Evolutionary conservation across 1,284 basidiomycete genomes (phyloP).

Genomic region (Leccinum fallax): DNA sequence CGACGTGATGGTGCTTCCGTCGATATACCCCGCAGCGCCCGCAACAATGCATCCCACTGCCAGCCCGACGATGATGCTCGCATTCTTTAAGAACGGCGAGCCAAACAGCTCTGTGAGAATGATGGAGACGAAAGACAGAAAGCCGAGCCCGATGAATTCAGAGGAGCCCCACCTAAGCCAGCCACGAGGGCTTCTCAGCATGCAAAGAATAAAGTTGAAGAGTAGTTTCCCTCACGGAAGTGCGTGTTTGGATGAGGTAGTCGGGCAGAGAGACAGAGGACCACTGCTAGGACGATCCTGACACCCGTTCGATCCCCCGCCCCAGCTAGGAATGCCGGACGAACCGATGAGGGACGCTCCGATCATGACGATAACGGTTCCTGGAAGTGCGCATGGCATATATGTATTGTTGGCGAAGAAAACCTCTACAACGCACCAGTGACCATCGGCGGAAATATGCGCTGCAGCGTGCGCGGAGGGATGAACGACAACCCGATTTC

Average conservation of each 20-base stretch:
- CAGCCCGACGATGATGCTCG: conserved; percentile 63
- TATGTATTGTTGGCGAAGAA: not conserved
- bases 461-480: conserved; percentile 61
- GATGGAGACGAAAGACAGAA: conserved; percentile 79
- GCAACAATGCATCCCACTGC: conserved; percentile 78
- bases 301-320: conserved; percentile 67
- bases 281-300: conserved; percentile 58
- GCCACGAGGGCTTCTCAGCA: not conserved
- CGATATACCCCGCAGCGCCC: conserved; percentile 77
- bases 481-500: conserved; percentile 81
- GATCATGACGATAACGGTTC: conserved; percentile 76
- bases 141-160: conserved; percentile 84
- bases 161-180: conserved; percentile 70
- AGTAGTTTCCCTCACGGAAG: conserved; percentile 35
- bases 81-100: conserved; percentile 78
- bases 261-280: conserved; percentile 61
- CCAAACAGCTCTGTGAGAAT: conserved; percentile 79
- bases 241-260: conserved; percentile 60
- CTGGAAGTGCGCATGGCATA: conserved; percentile 32
- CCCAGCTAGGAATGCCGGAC: no score
- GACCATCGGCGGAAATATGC: conserved; percentile 81
- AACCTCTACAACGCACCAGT: conserved; percentile 49
- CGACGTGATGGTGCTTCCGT: conserved; percentile 58
- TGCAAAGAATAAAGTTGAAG: no score
- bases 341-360: conserved; percentile 69